phyloP scores from a whole-genome alignment of 768 basidiomycete species.

The Leccinellum albellum region DNA sequence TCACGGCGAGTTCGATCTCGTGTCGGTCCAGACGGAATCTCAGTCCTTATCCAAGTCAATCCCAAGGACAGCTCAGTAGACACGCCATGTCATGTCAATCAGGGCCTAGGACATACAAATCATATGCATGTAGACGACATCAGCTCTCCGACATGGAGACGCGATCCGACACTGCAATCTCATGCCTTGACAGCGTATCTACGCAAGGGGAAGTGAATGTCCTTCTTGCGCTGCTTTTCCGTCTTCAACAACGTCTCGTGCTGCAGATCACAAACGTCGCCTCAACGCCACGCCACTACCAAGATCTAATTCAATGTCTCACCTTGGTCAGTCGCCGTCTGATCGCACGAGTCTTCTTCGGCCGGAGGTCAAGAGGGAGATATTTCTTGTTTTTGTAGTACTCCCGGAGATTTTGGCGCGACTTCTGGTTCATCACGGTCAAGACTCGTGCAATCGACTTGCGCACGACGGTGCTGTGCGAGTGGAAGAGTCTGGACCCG shows the following conservation, averaged over 20 bases:
- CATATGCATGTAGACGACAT: conserved; percentile 29
- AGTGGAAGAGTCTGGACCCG: neutral
- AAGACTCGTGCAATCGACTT: conserved; percentile 98
- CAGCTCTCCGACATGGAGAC: conserved; percentile 18
- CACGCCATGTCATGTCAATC: conserved; percentile 33
- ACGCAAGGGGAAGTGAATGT: conserved; percentile 86
- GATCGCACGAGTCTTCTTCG: conserved; percentile 98
- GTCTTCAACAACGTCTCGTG: conserved; percentile 85
- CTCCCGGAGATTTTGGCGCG: conserved; percentile 93
- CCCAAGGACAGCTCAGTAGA: conserved; percentile 12
- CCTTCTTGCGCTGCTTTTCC: conserved; percentile 91
- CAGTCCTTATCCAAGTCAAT: conserved; percentile 2
- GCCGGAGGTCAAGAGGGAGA: conserved; percentile 93
- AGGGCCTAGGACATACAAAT: conserved; percentile 40
- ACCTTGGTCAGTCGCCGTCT: conserved; percentile 91
- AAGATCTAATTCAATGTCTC: conserved; percentile 21
- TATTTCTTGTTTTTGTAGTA: conserved; percentile 98
- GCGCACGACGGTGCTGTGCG: conserved; percentile 84
- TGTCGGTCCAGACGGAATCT: neutral
- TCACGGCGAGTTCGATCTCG: neutral
- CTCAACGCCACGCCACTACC: neutral
- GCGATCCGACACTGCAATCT: conserved; percentile 28
- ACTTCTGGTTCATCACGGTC: conserved; percentile 98
- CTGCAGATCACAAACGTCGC: conserved; percentile 36
- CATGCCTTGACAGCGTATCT: conserved; percentile 96